Evolutionary conservation across 2,329 filamentous ascomycete species (phyloP).

Genomic region (Claviceps maximensis): DNA sequence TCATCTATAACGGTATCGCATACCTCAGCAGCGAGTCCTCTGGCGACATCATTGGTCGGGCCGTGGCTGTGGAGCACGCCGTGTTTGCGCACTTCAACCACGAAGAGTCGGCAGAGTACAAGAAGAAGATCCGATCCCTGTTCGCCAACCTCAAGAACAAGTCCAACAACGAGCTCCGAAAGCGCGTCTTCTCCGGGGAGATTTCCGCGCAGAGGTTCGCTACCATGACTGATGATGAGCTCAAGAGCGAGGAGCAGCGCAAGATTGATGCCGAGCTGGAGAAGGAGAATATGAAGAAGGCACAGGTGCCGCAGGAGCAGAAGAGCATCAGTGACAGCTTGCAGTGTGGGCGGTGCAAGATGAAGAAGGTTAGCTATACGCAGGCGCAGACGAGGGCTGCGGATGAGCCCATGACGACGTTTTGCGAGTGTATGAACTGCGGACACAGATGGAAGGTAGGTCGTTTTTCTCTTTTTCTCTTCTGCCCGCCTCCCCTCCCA

Average conservation of each 20-base stretch:
- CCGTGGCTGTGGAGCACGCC: conserved; percentile 72
- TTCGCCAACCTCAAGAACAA: conserved; percentile 93
- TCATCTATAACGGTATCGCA: conserved; percentile 84
- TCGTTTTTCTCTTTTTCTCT: conserved; percentile 1
- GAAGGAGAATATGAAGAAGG: conserved; percentile 92
- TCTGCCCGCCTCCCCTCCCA: too few species aligned
- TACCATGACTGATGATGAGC: conserved; percentile 75
- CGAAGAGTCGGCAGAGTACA: conserved; percentile 58
- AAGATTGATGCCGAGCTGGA: conserved; percentile 63
- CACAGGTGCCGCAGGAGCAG: conserved; percentile 84
- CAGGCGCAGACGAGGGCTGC: conserved; percentile 93
- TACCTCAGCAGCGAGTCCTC: conserved; percentile 58
- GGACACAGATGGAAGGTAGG: conserved; percentile 61
- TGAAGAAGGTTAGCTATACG: conserved; percentile 89
- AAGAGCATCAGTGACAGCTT: conserved; percentile 81
- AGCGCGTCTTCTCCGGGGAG: conserved; percentile 60
- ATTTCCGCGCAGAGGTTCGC: conserved; percentile 66
- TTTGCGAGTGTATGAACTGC: conserved; percentile 58
- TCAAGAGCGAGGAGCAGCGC: conserved; percentile 75
- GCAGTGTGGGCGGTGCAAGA: conserved; percentile 80
- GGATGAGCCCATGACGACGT: conserved; percentile 82
- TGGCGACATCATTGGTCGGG: conserved; percentile 56
- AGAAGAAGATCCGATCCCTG: conserved; percentile 77
- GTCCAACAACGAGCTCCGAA: conserved; percentile 65
- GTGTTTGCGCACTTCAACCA: conserved; percentile 58